A percentile compares a stretch with the other conserved stretches of the same genome.
phyloP scores from a whole-genome alignment of 2,329 filamentous ascomycete species.

The Colletotrichum echinochloae region DNA sequence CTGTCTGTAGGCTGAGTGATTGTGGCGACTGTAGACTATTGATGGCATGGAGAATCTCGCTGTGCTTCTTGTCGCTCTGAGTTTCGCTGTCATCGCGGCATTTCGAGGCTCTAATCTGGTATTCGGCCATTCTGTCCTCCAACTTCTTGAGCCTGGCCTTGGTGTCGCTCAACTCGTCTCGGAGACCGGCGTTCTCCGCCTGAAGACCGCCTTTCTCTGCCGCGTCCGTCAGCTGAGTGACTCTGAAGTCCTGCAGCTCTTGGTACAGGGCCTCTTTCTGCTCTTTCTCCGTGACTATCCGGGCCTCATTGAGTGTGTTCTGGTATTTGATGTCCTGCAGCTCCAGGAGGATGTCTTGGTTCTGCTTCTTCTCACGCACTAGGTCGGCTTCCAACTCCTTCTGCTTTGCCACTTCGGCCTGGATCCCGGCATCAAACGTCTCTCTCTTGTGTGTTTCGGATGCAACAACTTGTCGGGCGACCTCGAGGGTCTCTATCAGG shows the following conservation, averaged over 20 bases:
- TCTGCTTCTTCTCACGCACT: background rate
- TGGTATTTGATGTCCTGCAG: background rate
- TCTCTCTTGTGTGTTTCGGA: background rate
- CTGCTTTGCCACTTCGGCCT: background rate
- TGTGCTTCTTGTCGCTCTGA: background rate
- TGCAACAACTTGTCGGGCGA: background rate
- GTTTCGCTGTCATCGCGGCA: background rate
- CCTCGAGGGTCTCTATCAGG: background rate
- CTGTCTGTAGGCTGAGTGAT: background rate
- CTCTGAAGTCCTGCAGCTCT: background rate
- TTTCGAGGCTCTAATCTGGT: background rate
- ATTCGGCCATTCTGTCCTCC: background rate
- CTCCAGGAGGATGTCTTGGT: background rate
- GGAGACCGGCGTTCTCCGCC: background rate
- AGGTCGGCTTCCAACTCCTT: background rate
- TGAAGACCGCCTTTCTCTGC: background rate
- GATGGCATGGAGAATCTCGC: background rate
- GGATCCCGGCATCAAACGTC: background rate
- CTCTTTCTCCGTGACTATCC: background rate
- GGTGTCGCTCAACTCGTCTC: background rate
- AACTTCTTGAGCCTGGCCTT: background rate
- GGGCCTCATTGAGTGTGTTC: background rate
- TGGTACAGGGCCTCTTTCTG: background rate
- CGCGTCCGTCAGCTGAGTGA: background rate
- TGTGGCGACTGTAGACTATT: background rate